phyloP scores from a whole-genome alignment of 768 basidiomycete genomes.

The Crucibulum laeve region DNA sequence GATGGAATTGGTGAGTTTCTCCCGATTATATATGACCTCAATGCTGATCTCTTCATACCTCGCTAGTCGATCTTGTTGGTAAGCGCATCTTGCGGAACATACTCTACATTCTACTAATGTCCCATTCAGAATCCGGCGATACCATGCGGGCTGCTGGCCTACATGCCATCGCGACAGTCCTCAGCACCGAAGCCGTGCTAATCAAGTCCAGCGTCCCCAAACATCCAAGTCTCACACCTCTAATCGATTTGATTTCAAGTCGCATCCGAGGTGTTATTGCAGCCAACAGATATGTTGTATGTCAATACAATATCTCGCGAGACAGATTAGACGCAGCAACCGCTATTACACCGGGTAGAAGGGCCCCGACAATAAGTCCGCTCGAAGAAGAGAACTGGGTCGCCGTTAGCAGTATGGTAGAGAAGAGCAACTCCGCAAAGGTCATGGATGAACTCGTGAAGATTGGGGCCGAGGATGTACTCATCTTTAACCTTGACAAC shows the following conservation, averaged over 20 bases:
- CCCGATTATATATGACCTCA: constrained; percentile 1
- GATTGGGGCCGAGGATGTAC: constrained; percentile 85
- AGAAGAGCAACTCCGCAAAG: constrained; percentile 71
- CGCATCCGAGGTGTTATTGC: constrained; percentile 93
- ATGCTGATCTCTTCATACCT: constrained; percentile 6
- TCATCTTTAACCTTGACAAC: constrained; percentile 88
- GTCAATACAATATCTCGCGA: constrained; percentile 88
- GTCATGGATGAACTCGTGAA: constrained; percentile 86
- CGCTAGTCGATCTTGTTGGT: constrained; percentile 94
- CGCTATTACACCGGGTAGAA: constrained; percentile 78
- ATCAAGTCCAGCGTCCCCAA: constrained; percentile 75
- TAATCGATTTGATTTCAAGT: constrained; percentile 77
- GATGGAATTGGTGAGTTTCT: constrained; percentile 84
- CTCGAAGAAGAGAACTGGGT: constrained; percentile 87
- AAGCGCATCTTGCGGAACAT: constrained; percentile 19
- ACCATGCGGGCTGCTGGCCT: constrained; percentile 99
- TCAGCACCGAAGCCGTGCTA: constrained; percentile 83
- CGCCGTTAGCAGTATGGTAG: constrained; percentile 89
- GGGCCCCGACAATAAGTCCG: constrained; percentile 84
- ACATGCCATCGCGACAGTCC: constrained; percentile 86
- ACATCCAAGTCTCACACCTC: constrained; percentile 52
- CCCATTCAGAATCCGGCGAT: constrained; percentile 83
- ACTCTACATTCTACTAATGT: constrained; percentile 1
- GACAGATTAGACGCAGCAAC: constrained; percentile 57
- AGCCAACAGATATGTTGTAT: constrained; percentile 79